Percentiles rank a stretch among this genome's conserved stretches.
These are phyloP conservation scores for Colletotrichum sp. DNA, from an alignment of 2,329 filamentous ascomycete species.

Conservation along the genomic window DNA sequence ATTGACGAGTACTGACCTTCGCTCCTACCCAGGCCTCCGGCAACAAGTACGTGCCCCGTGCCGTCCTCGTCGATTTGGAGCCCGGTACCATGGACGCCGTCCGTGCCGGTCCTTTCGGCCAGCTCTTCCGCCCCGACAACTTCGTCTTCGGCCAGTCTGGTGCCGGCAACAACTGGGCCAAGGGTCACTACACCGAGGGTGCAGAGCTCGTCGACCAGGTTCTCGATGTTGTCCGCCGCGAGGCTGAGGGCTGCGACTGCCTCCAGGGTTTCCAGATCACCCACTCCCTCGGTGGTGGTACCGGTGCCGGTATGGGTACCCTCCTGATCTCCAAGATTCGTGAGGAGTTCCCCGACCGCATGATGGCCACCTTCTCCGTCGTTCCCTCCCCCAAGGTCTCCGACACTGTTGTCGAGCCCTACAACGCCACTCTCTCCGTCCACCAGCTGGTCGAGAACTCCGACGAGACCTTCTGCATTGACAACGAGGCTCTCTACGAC, in stretches of 20 bases:
- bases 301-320: constrained; percentile 99
- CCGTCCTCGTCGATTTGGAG: constrained; percentile 99
- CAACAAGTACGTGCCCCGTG: constrained; percentile 99
- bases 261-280: constrained; percentile 99
- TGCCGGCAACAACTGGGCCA: constrained; percentile 99
- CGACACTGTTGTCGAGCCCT: constrained; percentile 98
- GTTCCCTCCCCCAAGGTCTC: constrained; percentile 99
- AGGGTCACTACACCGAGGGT: constrained; percentile 99
- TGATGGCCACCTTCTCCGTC: constrained; percentile 99
- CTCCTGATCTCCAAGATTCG: constrained; percentile 99
- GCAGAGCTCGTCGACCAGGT: constrained; percentile 98
- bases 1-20: constrained; percentile 12
- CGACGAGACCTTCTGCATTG: constrained; percentile 99
- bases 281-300: constrained; percentile 99
- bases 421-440: constrained; percentile 98
- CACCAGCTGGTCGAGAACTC: constrained; percentile 99
- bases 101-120: constrained; percentile 95
- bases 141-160: constrained; percentile 99
- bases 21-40: constrained; percentile 72
- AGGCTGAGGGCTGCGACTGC: constrained; percentile 99
- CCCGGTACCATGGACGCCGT: constrained; percentile 99
- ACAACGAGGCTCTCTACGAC: constrained; percentile 99
- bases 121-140: constrained; percentile 99
- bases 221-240: constrained; percentile 96
- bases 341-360: constrained; percentile 99